Evolutionary conservation across 2,329 filamentous ascomycete species (phyloP), one percentile per base, ranked within the genome.

Genomic region (Xylaria polymorpha): DNA sequence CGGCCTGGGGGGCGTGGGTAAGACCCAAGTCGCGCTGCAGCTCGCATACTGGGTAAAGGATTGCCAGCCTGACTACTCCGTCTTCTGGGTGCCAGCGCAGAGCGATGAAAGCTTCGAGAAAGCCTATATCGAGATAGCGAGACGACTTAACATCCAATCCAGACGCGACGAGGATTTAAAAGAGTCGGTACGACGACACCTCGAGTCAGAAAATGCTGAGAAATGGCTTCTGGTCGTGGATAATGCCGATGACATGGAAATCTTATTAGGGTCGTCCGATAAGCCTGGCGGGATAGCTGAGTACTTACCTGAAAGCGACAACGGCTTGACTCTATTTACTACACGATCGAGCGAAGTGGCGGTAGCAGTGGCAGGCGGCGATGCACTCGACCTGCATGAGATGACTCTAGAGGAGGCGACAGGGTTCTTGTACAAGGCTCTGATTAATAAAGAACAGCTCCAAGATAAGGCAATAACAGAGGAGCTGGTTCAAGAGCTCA

Each of bases 31-130:
- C 4, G 80, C 76, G 6, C 72, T 85, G 3, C 77, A 82, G 67
- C 66, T 84, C 39, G 81, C 80, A 3, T 78, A 83, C 73, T 80
- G 77, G 74, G 76, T 75, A 2, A 80, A 76, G 64, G 60, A 80
- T 10, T 75, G 77, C 46, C 56, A 76, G 39, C 77, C 77, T 1
- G 76, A 79, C 4, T 82, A 76, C 61, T 82, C 79, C 0, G 73
- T 86, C 60, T 80, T 86, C 68, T 86, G 81, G 83, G 76, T 85
- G 4, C 78, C 81, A 5, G 82, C 80, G 7, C 74, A 77, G 29
- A 82, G 79, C 66, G 67, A 71, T n/a, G 79, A 77, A 18, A 80
- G 74, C 63, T 79, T 85, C 64, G 75, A 83, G 44, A 78, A 81
- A 61, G 81, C 81, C 14, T 84, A 80, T 66, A 58, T 56, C 1